A percentile compares a stretch with the other conserved stretches of the same genome.
Evolutionary conservation across 1,284 basidiomycete species (phyloP).

Genomic region (Boletus mariae): DNA sequence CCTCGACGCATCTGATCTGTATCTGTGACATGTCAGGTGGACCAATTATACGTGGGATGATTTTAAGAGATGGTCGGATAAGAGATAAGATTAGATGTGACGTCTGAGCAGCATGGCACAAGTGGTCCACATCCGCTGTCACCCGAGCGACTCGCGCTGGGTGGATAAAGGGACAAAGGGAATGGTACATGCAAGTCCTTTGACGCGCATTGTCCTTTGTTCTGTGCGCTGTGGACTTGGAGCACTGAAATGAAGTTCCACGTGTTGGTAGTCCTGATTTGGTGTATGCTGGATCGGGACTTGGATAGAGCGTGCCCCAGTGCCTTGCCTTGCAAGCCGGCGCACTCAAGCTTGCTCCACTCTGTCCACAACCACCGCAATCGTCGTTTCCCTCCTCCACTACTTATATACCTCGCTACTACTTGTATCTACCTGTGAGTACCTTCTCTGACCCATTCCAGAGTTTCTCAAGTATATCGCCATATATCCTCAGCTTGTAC

Average conservation of each 20-base stretch:
- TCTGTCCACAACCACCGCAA: slow-evolving; percentile 14
- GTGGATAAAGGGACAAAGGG: slow-evolving; percentile 5
- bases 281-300: slow-evolving; percentile 30
- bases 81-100: slow-evolving; percentile 32
- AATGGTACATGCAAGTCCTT: neutral
- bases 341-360: slow-evolving; percentile 24
- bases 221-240: neutral
- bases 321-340: slow-evolving; percentile 33
- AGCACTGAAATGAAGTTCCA: slow-evolving; percentile 11
- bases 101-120: slow-evolving; percentile 5
- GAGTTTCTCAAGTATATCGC: slow-evolving; percentile 6
- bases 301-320: slow-evolving; percentile 27
- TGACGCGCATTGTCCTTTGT: neutral
- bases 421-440: no score
- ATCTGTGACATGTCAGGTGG: slow-evolving; percentile 8
- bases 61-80: slow-evolving; percentile 6
- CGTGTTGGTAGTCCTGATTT: slow-evolving; percentile 26
- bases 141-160: neutral
- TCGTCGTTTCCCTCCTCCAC: slow-evolving; percentile 3
- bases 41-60: slow-evolving; percentile 4
- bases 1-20: slow-evolving; percentile 28
- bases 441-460: no score
- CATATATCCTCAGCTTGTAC: slow-evolving; percentile 8
- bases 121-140: slow-evolving; percentile 6
- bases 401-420: neutral